Evolutionary conservation across 257 asterid genomes (phyloP), one percentile per base, ranked within the genome.

Genomic region (Eustoma russellianum): DNA sequence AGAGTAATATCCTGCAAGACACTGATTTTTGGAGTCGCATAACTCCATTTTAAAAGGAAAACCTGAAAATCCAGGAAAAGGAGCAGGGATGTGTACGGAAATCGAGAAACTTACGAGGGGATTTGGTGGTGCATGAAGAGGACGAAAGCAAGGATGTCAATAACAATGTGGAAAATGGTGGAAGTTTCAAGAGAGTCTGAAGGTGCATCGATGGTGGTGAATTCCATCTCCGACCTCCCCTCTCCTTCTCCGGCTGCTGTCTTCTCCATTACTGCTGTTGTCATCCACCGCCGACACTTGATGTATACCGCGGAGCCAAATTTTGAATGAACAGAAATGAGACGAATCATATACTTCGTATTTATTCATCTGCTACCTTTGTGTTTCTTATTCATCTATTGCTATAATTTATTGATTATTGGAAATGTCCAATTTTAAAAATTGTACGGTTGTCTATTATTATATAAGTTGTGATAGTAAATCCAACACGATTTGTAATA

Each of bases 121-220:
- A 88, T 91, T 62, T 91, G 98, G 70, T 85, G 95, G 74, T 91
- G 95, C 95, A 91, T 87, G 71, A 75, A 91, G 41, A 91, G 95
- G 58, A 85, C 59, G 75, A 88, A 84, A 40, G 74, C 95, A 65
- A 88, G 64, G 50, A 91, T 66, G 58, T 88, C 94, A 57, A 49
- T 49, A 33, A 82, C 82, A 66, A 91, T 55, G 63, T 85, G 97
- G 74, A 85, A 91, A 65, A 84, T 65, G 66, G 65, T 70, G 75
- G 94, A 77, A 74, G 64, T 56, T 44, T 77, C 79, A 24, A 91
- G 50, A 34, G 83, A 68, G 10, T 69, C 81, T 33, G 86, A 70
- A 53, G 74, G 12, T 19, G 85, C 64, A 33, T 74, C 77, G 62
- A 91, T 66, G 54, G 61, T 66, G 2, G 70, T 68, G 66, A 64